phyloP scores from a whole-genome alignment of 345 rosid species.

The Eucalyptus pauciflora region DNA sequence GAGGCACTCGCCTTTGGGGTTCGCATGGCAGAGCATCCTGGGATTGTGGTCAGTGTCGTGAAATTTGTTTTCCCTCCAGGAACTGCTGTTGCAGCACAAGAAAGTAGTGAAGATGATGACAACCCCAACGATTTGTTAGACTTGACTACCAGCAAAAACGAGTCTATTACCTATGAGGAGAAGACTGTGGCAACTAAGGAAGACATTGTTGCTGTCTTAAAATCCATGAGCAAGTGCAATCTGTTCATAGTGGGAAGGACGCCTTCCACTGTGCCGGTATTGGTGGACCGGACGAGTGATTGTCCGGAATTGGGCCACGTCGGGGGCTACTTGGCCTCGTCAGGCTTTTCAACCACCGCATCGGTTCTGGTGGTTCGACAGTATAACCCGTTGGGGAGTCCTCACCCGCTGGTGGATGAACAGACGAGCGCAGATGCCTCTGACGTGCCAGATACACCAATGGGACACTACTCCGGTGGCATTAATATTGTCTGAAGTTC shows the following conservation, averaged over 20 bases:
- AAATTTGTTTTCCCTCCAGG: constrained; percentile 12
- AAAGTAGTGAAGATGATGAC: not conserved
- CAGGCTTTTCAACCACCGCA: constrained; percentile 10
- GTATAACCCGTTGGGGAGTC: not conserved
- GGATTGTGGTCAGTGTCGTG: constrained; percentile 27
- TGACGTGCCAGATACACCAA: constrained; percentile 3
- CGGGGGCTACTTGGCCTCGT: constrained; percentile 13
- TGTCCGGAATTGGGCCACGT: constrained; percentile 30
- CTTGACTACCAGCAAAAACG: not conserved
- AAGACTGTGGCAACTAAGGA: not conserved
- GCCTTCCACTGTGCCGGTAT: not conserved
- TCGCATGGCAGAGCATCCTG: constrained; percentile 63
- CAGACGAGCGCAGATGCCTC: not conserved
- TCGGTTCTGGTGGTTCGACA: constrained; percentile 18
- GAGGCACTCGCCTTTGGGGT: constrained; percentile 52
- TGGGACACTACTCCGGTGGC: not conserved
- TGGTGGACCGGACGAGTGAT: constrained; percentile 2
- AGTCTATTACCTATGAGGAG: constrained; percentile 10
- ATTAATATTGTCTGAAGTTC: not conserved
- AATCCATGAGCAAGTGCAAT: constrained; percentile 8
- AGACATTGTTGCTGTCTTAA: not conserved
- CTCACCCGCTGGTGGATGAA: not conserved
- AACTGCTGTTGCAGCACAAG: not conserved
- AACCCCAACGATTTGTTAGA: not conserved
- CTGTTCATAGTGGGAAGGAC: constrained; percentile 26